Conservation (phyloP, 768 basidiomycete genomes). For the Hebeloma cylindrosporum region DNA sequence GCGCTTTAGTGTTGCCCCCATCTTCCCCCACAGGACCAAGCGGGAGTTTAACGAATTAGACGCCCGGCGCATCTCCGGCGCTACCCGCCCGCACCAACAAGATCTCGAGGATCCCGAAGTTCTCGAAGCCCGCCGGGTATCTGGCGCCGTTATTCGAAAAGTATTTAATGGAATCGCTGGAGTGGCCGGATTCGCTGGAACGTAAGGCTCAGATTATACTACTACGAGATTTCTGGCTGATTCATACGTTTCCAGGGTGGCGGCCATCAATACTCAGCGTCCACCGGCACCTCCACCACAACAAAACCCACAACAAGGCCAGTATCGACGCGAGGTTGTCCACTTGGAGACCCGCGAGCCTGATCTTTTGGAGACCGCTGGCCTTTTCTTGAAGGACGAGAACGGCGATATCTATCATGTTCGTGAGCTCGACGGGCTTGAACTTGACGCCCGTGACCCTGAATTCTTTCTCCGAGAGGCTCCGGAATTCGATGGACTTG, state of each 20-base stretch:
- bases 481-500: constrained; percentile 1
- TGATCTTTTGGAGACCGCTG: too few relatives aligned
- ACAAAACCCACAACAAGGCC: too few relatives aligned
- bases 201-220: not conserved
- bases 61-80: not conserved
- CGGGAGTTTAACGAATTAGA: not conserved
- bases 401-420: too few relatives aligned
- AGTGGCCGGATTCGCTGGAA: not conserved
- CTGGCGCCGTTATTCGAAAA: too few relatives aligned
- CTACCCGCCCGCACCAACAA: too few relatives aligned
- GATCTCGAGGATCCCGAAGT: too few relatives aligned
- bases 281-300: too few relatives aligned
- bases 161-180: too few relatives aligned
- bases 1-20: not conserved
- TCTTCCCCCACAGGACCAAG: constrained; percentile 1
- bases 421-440: constrained; percentile 6
- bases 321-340: too few relatives aligned
- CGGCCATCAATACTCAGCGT: not conserved
- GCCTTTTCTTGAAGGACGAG: too few relatives aligned
- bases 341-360: too few relatives aligned
- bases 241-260: not conserved
- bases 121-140: too few relatives aligned
- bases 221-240: not conserved
- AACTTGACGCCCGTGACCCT: constrained; percentile 5
- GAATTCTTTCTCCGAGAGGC: constrained; percentile 1